Percentiles rank a stretch among this genome's conserved stretches.
These are phyloP conservation scores for Schrenkiella parvula DNA, from an alignment of 345 rosid genomes.

Conservation along the genomic window DNA sequence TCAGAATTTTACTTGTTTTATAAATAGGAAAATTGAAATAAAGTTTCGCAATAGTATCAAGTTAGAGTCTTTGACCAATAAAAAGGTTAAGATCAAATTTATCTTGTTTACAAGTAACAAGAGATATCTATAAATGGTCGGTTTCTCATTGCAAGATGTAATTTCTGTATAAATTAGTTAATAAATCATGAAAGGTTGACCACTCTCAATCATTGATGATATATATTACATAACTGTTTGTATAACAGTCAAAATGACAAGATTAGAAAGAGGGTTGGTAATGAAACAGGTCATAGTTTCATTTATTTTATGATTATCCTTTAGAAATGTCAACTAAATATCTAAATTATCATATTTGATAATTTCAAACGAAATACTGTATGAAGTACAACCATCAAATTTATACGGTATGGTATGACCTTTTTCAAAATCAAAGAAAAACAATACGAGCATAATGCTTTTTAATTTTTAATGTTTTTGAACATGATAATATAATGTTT, in stretches of 20 bases:
- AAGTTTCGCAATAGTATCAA: neutral
- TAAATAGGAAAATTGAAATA: neutral
- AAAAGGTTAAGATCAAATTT: neutral
- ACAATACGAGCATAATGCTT: neutral
- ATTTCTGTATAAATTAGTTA: neutral
- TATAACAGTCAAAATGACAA: conserved; percentile 21
- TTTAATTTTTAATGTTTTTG: neutral
- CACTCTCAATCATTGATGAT: conserved; percentile 11
- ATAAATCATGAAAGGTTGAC: conserved; percentile 21
- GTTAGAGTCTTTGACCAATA: neutral
- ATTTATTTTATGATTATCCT: conserved; percentile 19
- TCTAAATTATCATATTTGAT: neutral
- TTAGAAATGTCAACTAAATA: conserved; percentile 21
- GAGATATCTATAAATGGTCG: conserved; percentile 10
- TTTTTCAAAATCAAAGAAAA: neutral
- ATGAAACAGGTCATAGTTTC: conserved; percentile 22
- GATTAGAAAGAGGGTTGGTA: neutral
- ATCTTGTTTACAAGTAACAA: neutral
- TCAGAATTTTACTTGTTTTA: neutral
- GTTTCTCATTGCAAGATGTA: conserved; percentile 9
- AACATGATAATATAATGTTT: neutral
- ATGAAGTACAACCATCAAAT: neutral
- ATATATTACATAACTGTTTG: neutral
- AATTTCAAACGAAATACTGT: conserved; percentile 6
- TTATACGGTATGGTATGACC: neutral